A percentile compares a stretch with the other conserved stretches of the same genome.
Evolutionary conservation across 139 green algal genomes (phyloP).

Genomic region (Micractinium sp.): DNA sequence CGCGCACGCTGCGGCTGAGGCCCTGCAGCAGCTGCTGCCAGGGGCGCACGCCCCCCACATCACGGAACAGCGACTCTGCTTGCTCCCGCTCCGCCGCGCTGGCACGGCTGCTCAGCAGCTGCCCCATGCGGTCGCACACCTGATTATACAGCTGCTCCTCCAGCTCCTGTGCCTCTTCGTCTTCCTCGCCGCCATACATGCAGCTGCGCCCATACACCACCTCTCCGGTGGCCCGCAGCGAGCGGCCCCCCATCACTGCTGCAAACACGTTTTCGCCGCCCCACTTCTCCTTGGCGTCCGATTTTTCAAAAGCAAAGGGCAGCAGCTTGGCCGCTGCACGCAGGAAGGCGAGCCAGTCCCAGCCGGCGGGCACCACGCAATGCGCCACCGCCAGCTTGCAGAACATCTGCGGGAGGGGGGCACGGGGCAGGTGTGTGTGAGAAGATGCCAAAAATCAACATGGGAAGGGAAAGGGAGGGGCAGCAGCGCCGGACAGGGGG

Average conservation of each 20-base stretch:
- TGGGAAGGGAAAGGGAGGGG: not conserved
- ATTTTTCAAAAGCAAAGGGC: constrained; percentile 52
- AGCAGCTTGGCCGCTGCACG: constrained; percentile 23
- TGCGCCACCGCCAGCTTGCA: constrained; percentile 41
- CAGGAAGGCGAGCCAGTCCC: constrained; percentile 37
- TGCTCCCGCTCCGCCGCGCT: too few species aligned
- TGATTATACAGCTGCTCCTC: too few species aligned
- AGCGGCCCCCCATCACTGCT: constrained; percentile 35
- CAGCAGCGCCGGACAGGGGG: not conserved
- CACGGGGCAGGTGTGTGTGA: not conserved
- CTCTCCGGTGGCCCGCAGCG: constrained; percentile 41
- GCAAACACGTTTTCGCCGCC: constrained; percentile 55
- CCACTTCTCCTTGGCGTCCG: constrained; percentile 55
- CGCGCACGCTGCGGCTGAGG: too few species aligned
- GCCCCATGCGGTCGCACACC: too few species aligned
- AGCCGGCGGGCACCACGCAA: constrained; percentile 19
- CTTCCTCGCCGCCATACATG: not conserved
- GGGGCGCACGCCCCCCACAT: too few species aligned
- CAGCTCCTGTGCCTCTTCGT: too few species aligned
- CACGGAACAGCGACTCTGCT: too few species aligned
- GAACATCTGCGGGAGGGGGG: constrained; percentile 13
- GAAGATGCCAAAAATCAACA: not conserved
- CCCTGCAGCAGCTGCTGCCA: too few species aligned
- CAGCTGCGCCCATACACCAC: constrained; percentile 30
- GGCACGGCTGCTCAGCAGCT: too few species aligned